Conservation (phyloP, 495 filamentous ascomycete genomes). For the Podospora sp. region DNA sequence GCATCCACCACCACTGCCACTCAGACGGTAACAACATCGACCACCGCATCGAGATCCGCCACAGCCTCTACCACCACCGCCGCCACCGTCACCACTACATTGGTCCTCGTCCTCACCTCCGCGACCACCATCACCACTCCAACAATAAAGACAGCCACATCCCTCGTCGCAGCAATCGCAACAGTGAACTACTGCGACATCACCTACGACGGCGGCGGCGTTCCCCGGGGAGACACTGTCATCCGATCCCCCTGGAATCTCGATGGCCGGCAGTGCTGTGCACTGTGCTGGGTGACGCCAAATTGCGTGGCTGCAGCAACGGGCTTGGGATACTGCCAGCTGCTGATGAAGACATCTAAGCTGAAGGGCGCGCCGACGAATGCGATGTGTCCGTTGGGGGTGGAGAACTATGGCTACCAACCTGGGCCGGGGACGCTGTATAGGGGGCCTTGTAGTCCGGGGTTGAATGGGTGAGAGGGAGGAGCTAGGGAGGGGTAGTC, state of each 20-base stretch:
- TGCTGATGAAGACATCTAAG: not conserved
- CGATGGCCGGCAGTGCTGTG: slow-evolving; percentile 1
- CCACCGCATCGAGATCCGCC: not conserved
- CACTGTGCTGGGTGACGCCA: not conserved
- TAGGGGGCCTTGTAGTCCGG: slow-evolving; percentile 14
- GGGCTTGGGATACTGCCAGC: slow-evolving; percentile 5
- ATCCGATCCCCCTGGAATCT: not conserved
- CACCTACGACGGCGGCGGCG: slow-evolving; percentile 12
- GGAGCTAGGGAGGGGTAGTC: not conserved
- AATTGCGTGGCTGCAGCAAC: slow-evolving; percentile 13
- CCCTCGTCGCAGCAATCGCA: not conserved
- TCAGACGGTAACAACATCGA: not conserved
- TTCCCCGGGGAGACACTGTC: slow-evolving; percentile 1
- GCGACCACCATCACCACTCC: slow-evolving; percentile 1
- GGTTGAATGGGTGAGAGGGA: not conserved
- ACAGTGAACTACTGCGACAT: slow-evolving; percentile 8
- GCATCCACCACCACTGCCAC: not conserved
- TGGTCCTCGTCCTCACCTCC: not conserved
- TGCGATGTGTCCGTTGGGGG: slow-evolving; percentile 7
- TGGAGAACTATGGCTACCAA: slow-evolving; percentile 13
- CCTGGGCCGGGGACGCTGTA: slow-evolving; percentile 12
- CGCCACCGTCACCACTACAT: not conserved
- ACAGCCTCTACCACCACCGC: slow-evolving; percentile 10
- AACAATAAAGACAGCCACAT: not conserved
- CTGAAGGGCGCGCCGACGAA: slow-evolving; percentile 10